Percentiles rank a stretch among this genome's conserved stretches.
Evolutionary conservation across 768 basidiomycete genomes (phyloP).

Genomic region (Mycena polygramma): DNA sequence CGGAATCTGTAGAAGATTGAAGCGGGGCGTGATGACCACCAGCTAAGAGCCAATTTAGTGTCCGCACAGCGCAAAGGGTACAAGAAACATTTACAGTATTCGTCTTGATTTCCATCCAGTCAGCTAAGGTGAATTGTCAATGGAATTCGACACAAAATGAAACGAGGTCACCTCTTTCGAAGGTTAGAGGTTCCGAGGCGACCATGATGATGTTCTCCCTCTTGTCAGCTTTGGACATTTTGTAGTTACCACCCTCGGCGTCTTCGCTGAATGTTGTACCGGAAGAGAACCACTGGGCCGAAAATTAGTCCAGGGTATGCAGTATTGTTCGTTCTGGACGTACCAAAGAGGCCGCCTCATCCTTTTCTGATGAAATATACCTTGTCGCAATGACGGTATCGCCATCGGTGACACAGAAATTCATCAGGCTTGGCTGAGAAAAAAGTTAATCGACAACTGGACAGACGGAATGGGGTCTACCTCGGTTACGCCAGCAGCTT

Average conservation of each 20-base stretch:
- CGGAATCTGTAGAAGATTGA: constrained; percentile 95
- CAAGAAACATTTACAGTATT: constrained; percentile 55
- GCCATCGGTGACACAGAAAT: constrained; percentile 97
- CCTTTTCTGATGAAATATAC: constrained; percentile 91
- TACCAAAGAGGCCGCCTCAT: constrained; percentile 93
- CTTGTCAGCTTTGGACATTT: constrained; percentile 96
- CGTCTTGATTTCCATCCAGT: constrained; percentile 99
- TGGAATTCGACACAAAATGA: background rate
- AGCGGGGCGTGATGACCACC: constrained; percentile 95
- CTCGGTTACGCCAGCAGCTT: constrained; percentile 80
- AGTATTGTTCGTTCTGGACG: constrained; percentile 33
- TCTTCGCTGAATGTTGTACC: constrained; percentile 95
- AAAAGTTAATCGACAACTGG: constrained; percentile 2
- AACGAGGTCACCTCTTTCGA: constrained; percentile 80
- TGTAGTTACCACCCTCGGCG: constrained; percentile 89
- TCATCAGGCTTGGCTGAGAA: constrained; percentile 86
- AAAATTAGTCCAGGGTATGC: background rate
- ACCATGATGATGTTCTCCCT: constrained; percentile 97
- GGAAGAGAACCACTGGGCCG: constrained; percentile 88
- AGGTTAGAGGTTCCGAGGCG: constrained; percentile 95
- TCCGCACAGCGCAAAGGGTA: background rate
- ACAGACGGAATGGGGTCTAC: constrained; percentile 50
- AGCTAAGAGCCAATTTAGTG: constrained; percentile 61
- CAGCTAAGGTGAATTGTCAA: constrained; percentile 61
- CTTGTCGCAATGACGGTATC: constrained; percentile 93